phyloP scores from a whole-genome alignment of 2,329 filamentous ascomycete species.

The Paradendryphiella salina region DNA sequence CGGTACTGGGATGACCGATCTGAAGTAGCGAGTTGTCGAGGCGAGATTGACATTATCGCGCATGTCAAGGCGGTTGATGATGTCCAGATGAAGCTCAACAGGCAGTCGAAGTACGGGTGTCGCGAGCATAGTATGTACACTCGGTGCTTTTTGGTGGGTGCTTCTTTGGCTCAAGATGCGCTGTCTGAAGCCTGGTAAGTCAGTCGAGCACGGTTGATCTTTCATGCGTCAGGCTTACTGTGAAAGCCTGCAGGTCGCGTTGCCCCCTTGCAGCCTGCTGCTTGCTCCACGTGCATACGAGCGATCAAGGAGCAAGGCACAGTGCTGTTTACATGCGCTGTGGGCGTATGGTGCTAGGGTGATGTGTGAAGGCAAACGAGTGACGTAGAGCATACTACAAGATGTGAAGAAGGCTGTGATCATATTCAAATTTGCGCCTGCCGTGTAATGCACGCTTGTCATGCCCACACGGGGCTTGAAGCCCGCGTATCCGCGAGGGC shows the following conservation, averaged over 20 bases:
- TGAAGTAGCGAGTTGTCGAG: constrained; percentile 24
- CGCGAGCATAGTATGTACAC: constrained; percentile 13
- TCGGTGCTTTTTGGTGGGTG: background rate
- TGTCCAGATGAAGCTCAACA: constrained; percentile 30
- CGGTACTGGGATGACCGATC: constrained; percentile 22
- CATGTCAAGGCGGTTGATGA: constrained; percentile 27
- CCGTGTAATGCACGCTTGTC: constrained; percentile 13
- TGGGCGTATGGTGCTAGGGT: background rate
- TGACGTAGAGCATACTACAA: background rate
- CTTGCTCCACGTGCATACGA: background rate
- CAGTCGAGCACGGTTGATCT: background rate
- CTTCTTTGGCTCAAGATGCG: background rate
- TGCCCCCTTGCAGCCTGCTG: background rate
- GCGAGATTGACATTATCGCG: constrained; percentile 25
- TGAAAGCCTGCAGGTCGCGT: background rate
- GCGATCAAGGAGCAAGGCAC: background rate
- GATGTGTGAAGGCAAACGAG: background rate
- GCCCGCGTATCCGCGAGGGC: constrained; percentile 8
- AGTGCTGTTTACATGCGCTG: background rate
- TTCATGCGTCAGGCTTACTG: constrained; percentile 6
- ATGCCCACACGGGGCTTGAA: constrained; percentile 13
- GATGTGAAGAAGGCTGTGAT: constrained; percentile 3
- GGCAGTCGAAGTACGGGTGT: constrained; percentile 29
- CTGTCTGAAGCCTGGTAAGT: background rate
- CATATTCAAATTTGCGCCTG: constrained; percentile 6